Percentiles rank a stretch among this genome's conserved stretches.
Conservation (phyloP, 129 eudicot genomes). For the Heracleum sosnowskyi region DNA sequence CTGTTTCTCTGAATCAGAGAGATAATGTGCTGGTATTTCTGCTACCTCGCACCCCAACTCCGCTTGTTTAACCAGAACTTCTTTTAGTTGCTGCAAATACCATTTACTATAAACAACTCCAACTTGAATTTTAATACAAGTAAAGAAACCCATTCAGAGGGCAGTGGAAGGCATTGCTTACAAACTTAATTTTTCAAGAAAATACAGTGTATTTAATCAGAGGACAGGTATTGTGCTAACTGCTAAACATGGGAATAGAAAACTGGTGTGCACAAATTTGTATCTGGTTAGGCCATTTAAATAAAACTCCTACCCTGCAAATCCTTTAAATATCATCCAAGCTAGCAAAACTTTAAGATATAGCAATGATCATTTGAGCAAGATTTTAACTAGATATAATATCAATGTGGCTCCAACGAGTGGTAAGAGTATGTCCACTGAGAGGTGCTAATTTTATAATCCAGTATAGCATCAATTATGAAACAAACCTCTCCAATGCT, state of each 20-base stretch:
- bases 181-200: too few species aligned
- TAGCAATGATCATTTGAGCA: neutral
- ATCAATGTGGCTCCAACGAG: neutral
- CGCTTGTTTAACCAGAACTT: constrained; percentile 71
- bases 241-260: neutral
- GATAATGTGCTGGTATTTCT: constrained; percentile 62
- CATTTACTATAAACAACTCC: neutral
- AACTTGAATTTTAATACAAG: neutral
- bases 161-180: too few species aligned
- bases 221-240: neutral
- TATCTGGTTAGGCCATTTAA: neutral
- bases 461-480: too few species aligned
- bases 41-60: constrained; percentile 93
- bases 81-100: constrained; percentile 75
- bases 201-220: neutral
- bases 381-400: neutral
- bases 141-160: neutral
- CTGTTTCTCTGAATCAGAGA: constrained; percentile 44
- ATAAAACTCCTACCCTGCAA: neutral
- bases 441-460: too few species aligned
- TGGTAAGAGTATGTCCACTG: too few species aligned
- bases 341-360: neutral
- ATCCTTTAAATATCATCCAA: neutral
- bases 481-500: too few species aligned
- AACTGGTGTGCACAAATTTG: neutral